phyloP scores from a whole-genome alignment of 495 filamentous ascomycete species.

The Podospora tetraspora region DNA sequence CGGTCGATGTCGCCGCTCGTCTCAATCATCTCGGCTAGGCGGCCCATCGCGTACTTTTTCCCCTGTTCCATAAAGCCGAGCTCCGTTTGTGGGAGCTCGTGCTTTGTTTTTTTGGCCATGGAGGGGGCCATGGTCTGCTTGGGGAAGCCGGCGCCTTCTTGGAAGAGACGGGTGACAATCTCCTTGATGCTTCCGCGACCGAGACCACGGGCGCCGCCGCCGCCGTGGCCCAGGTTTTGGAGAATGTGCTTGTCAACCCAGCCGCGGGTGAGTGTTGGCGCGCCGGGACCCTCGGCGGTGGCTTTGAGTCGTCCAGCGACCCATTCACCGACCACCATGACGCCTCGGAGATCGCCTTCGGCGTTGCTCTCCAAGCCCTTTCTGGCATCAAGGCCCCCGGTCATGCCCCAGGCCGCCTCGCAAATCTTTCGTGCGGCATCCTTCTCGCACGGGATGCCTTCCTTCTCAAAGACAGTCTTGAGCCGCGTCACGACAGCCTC shows the following conservation, averaged over 20 bases:
- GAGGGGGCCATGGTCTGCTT: constrained; percentile 40
- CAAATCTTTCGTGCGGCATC: constrained; percentile 86
- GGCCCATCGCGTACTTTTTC: constrained; percentile 71
- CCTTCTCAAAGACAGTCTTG: constrained; percentile 75
- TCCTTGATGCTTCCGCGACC: constrained; percentile 76
- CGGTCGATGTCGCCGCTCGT: constrained; percentile 83
- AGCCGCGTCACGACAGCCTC: constrained; percentile 80
- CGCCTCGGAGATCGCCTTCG: constrained; percentile 85
- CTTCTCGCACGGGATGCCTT: constrained; percentile 77
- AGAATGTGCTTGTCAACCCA: constrained; percentile 82
- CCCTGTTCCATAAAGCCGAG: constrained; percentile 65
- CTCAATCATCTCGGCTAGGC: constrained; percentile 84
- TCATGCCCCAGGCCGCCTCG: constrained; percentile 88
- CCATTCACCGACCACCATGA: constrained; percentile 95
- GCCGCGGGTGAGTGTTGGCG: constrained; percentile 57
- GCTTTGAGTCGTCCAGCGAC: constrained; percentile 75
- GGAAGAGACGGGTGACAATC: constrained; percentile 78
- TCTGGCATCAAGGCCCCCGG: constrained; percentile 49
- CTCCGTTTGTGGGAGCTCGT: constrained; percentile 47
- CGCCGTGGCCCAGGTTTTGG: constrained; percentile 62
- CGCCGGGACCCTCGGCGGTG: constrained; percentile 26
- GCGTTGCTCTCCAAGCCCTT: constrained; percentile 58
- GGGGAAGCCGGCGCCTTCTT: constrained; percentile 79
- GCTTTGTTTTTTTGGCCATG: constrained; percentile 25
- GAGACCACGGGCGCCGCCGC: constrained; percentile 69